Base-by-base conservation (phyloP, 768 basidiomycete species). In the Lactarius hatsudake region DNA sequence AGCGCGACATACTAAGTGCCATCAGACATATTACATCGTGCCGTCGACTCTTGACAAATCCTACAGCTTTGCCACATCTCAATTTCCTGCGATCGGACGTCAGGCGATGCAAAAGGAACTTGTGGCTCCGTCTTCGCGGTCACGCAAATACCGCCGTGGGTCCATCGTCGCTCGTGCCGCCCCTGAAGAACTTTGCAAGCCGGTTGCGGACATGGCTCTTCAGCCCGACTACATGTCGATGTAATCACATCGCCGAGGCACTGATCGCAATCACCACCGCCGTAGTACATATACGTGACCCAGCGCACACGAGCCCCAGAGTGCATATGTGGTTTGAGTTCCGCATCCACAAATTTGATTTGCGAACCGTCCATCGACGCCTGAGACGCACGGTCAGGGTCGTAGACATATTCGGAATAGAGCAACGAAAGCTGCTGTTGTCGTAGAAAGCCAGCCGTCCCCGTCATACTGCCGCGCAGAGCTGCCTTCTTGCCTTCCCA, bases 391-490 rank as follows among this genome's bases (percentile, higher is more conserved):
- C 61, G 63, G 20, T 36, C 61, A 54, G 59, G 18, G 18, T 51
- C 59, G 9, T 71, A 74, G 8, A 79, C 67, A 43, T 84, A 80
- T 57, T 78, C 76, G 17, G 82, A 81, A 59, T 82, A 80, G 7
- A 88, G 74, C 9, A 86, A 77, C 1, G 82, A 82, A 23, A 89
- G 74, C 51, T 78, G 80, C 71, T 90, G 88, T 54, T 87, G 86
- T 28, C 83, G 75, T 23, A 85, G 76, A 65, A 90, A 89, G 15
- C 86, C 86, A 2, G 69, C 53, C 5, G 79, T 75, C 10, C 85
- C 86, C 7, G 75, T 73, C 83, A 89, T 82, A 6, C 81, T 81
- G 17, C 66, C 66, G 18, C 73, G 76, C 2, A 71, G 69, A 13
- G 72, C 66, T 12, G 78, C 72, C 45, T 81, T 80, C 45, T 80